These are phyloP conservation scores for Cryptococcus floricola DNA, from an alignment of 1,284 basidiomycete species.

Conservation along the genomic window DNA sequence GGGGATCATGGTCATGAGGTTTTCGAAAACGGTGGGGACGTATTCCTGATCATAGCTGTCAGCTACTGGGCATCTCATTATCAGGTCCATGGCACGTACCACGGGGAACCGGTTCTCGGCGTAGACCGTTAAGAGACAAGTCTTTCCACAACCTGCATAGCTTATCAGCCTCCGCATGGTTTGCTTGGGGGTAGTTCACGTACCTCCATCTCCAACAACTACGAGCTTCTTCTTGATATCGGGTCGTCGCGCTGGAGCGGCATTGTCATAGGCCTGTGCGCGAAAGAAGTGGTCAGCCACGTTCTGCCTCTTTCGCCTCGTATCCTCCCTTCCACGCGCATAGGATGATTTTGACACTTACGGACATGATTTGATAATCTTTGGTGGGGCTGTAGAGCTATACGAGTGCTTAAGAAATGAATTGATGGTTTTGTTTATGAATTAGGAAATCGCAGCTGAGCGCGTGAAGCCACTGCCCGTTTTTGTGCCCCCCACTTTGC, in stretches of 20 bases:
- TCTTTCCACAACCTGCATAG: conserved; percentile 57
- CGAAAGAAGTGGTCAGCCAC: background rate
- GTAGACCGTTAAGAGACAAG: conserved; percentile 59
- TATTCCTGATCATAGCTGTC: conserved; percentile 63
- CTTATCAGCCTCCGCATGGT: background rate
- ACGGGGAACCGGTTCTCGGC: conserved; percentile 94
- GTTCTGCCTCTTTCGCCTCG: background rate
- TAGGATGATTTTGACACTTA: background rate
- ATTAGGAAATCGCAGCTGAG: no score
- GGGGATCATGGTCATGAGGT: conserved; percentile 85
- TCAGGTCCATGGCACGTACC: conserved; percentile 1
- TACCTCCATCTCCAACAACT: conserved; percentile 60
- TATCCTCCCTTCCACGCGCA: no score
- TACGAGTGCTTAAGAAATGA: no score
- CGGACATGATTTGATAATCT: background rate
- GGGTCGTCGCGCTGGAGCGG: conserved; percentile 53
- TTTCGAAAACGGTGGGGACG: conserved; percentile 97
- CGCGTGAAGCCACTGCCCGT: no score
- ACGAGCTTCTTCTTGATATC: conserved; percentile 85
- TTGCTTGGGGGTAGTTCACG: conserved; percentile 7
- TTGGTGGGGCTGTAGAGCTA: no score
- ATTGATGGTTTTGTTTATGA: no score
- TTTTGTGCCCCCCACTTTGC: no score
- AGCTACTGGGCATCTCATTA: background rate
- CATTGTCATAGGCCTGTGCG: conserved; percentile 15